Percentiles rank a stretch among this genome's conserved stretches.
Evolutionary conservation across 2,329 filamentous ascomycete genomes (phyloP).

Genomic region (Xylaria multiplex): DNA sequence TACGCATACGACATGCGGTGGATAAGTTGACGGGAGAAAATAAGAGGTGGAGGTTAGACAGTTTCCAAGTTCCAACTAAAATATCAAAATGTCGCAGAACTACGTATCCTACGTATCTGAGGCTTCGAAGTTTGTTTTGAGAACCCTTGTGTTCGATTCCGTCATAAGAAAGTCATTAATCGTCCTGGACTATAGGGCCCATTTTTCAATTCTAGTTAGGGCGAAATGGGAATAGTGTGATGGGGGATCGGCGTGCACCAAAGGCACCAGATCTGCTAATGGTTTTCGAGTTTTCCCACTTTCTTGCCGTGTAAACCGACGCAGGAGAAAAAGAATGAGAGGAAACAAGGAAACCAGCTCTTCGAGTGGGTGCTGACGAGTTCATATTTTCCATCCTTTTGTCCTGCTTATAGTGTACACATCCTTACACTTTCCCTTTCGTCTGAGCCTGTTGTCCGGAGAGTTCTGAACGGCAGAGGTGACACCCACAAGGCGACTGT

Average conservation of each 20-base stretch:
- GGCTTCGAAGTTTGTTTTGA: constrained; percentile 2
- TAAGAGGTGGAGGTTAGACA: not conserved
- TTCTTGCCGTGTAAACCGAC: constrained; percentile 18
- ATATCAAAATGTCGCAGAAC: not conserved
- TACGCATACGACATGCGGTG: constrained; percentile 23
- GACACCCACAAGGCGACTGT: constrained; percentile 33
- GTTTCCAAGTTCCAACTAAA: not conserved
- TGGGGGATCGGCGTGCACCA: constrained; percentile 18
- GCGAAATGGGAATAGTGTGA: constrained; percentile 18
- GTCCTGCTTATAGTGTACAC: not conserved
- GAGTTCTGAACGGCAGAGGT: not conserved
- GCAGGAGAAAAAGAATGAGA: constrained; percentile 1
- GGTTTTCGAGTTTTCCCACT: not conserved
- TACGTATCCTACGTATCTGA: not conserved
- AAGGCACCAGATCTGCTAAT: constrained; percentile 15
- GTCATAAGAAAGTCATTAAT: constrained; percentile 19
- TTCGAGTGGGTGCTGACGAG: constrained; percentile 9
- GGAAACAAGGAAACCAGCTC: not conserved
- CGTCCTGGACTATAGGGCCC: constrained; percentile 2
- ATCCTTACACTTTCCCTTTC: not conserved
- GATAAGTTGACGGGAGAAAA: not conserved
- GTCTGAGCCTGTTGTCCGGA: not conserved
- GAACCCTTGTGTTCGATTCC: constrained; percentile 12
- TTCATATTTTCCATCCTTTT: constrained; percentile 11
- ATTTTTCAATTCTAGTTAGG: constrained; percentile 21